phyloP scores from a whole-genome alignment of 2,329 filamentous ascomycete genomes.

The Cordyceps cicadae region DNA sequence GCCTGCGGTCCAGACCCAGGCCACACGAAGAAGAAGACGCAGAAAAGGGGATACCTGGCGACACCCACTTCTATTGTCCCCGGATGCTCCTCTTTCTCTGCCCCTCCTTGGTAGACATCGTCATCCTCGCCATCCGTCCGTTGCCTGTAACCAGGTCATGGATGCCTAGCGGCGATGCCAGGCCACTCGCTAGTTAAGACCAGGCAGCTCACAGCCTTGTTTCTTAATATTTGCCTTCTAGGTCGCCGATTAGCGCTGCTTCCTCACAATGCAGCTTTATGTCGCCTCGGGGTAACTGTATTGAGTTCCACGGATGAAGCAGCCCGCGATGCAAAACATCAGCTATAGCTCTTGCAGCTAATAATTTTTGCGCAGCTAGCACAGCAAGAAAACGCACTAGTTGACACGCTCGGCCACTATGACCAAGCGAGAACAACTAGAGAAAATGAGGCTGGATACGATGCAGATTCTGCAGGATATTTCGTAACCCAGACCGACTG shows the following conservation, averaged over 20 bases:
- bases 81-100: no score
- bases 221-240: neutral
- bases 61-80: no score
- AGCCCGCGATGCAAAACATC: neutral
- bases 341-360: no score
- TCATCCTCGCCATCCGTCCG: no score
- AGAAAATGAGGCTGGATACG: neutral
- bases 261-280: neutral
- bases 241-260: neutral
- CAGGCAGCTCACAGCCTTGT: neutral
- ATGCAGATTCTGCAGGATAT: neutral
- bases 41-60: no score
- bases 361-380: no score
- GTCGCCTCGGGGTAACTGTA: neutral
- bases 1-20: no score
- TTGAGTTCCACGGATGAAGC: neutral
- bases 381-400: no score
- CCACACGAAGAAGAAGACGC: no score
- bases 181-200: neutral
- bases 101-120: no score
- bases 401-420: neutral
- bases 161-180: no score
- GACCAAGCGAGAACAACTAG: neutral
- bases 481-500: neutral
- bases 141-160: no score